Conservation (phyloP, 257 asterid genomes). For the Fraxinus pennsylvanica region DNA sequence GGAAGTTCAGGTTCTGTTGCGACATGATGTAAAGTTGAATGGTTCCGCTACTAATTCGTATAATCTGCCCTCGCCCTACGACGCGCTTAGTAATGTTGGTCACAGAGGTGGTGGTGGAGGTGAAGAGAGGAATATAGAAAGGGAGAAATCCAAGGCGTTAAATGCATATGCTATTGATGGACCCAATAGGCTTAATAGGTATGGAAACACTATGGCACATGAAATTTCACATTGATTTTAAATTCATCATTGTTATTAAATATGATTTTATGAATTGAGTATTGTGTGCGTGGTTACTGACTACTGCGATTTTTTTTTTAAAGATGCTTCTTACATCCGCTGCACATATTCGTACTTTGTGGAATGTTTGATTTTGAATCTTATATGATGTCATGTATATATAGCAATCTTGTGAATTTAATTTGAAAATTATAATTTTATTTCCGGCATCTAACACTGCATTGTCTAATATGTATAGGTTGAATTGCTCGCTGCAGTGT, state of each 20-base stretch:
- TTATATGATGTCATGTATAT: background rate
- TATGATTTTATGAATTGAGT: background rate
- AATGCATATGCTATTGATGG: constrained; percentile 33
- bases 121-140: constrained; percentile 34
- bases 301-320: background rate
- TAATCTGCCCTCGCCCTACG: constrained; percentile 55
- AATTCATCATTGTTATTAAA: background rate
- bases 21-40: constrained; percentile 36
- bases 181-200: constrained; percentile 36
- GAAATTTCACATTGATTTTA: background rate
- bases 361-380: background rate
- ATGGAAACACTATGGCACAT: background rate
- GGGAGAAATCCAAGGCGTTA: constrained; percentile 27
- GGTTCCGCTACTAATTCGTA: constrained; percentile 24
- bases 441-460: background rate
- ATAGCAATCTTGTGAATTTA: background rate
- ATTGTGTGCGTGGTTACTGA: background rate
- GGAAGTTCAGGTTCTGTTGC: constrained; percentile 47
- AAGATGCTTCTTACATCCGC: background rate
- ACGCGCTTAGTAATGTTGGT: constrained; percentile 14
- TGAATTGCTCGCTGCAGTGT: background rate
- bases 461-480: background rate
- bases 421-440: background rate
- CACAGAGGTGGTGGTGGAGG: constrained; percentile 14
- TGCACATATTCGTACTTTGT: background rate